phyloP scores from a whole-genome alignment of 108 stramenopile species.

The Nitzschia palea region DNA sequence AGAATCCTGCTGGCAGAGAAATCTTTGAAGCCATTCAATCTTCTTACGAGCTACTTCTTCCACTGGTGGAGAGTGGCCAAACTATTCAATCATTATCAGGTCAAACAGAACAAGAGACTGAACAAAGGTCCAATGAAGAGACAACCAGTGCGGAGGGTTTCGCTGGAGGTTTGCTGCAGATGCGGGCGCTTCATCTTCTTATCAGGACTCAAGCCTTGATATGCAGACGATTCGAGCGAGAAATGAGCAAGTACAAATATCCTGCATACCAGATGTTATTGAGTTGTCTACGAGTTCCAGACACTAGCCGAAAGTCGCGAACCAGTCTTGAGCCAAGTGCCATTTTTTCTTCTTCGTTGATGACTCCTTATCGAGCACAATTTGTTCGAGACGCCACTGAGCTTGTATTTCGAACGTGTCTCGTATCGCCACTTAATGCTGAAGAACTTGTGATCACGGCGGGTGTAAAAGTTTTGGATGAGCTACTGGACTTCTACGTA shows the following conservation, averaged over 20 bases:
- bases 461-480: constrained; percentile 44
- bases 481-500: constrained; percentile 49
- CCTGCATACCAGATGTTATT: constrained; percentile 65
- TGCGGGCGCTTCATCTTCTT: constrained; percentile 53
- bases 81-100: constrained; percentile 23
- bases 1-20: constrained; percentile 75
- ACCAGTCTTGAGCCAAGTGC: constrained; percentile 9
- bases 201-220: constrained; percentile 68
- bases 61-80: constrained; percentile 57
- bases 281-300: constrained; percentile 39
- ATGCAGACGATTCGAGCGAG: constrained; percentile 62
- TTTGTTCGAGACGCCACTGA: constrained; percentile 45
- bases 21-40: constrained; percentile 78
- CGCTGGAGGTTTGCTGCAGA: constrained; percentile 42
- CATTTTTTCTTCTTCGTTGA: constrained; percentile 21
- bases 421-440: constrained; percentile 74
- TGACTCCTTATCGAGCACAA: constrained; percentile 34
- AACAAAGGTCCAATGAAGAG: neutral
- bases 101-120: neutral
- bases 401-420: constrained; percentile 64
- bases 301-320: constrained; percentile 15
- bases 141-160: constrained; percentile 41
- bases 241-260: constrained; percentile 72
- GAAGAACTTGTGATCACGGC: constrained; percentile 72
- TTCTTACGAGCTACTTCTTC: constrained; percentile 72